These are phyloP conservation scores for Magnusiomyces fungicola DNA, from an alignment of 1,139 yeast species.

Conservation along the genomic window DNA sequence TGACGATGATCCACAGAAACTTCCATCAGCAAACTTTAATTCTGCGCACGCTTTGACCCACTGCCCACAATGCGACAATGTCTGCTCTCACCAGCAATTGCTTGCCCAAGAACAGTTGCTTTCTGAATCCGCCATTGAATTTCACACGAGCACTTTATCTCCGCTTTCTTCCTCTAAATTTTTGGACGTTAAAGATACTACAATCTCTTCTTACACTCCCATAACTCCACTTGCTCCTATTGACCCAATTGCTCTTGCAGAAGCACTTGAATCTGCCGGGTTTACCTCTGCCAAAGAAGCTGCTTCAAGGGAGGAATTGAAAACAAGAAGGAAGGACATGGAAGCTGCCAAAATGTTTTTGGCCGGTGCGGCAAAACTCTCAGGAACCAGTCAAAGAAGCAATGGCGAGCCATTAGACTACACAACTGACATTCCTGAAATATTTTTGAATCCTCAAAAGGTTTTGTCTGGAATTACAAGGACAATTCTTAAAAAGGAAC, in stretches of 20 bases:
- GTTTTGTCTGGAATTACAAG: not conserved
- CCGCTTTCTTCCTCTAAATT: not conserved
- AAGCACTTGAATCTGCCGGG: not conserved
- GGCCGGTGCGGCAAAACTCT: not conserved
- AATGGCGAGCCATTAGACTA: constrained; percentile 31
- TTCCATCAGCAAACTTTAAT: not conserved
- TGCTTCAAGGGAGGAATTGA: not conserved
- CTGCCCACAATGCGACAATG: not conserved
- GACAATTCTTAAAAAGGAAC: not conserved
- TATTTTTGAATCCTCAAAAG: constrained; percentile 35
- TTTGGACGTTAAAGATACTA: not conserved
- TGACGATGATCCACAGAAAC: not conserved
- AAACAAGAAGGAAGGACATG: not conserved
- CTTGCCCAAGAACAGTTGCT: not conserved
- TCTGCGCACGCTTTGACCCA: not conserved
- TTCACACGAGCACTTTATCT: not conserved
- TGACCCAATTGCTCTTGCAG: not conserved
- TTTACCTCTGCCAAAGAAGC: not conserved
- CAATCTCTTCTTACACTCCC: not conserved
- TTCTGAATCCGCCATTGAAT: not conserved
- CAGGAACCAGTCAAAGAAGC: constrained; percentile 8
- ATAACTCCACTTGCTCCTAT: not conserved
- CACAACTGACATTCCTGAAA: constrained; percentile 67
- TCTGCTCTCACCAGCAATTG: not conserved
- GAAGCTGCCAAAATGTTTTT: not conserved